phyloP scores from a whole-genome alignment of 495 filamentous ascomycete genomes.

The Podospora conica region DNA sequence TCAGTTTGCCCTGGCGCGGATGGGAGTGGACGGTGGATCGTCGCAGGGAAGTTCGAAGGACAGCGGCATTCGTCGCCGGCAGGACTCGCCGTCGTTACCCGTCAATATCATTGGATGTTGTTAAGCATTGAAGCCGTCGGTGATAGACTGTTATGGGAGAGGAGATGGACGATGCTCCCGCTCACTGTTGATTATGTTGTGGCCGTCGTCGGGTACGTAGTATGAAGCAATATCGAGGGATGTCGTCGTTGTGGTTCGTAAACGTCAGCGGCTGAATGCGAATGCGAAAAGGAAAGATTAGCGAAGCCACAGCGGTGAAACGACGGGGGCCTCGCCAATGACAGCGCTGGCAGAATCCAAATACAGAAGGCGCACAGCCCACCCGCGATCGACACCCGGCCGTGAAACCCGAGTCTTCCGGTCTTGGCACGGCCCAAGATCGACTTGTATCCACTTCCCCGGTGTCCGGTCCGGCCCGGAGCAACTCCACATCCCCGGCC shows the following conservation, averaged over 20 bases:
- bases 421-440: neutral
- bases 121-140: neutral
- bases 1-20: neutral
- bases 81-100: neutral
- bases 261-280: neutral
- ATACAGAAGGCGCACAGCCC: neutral
- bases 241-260: neutral
- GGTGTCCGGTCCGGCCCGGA: neutral
- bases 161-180: too few species aligned
- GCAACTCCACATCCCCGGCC: neutral
- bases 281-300: neutral
- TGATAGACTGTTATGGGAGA: too few species aligned
- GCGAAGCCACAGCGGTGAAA: neutral
- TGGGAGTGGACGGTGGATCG: neutral
- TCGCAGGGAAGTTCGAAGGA: neutral
- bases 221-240: neutral
- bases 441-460: neutral
- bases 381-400: too few species aligned
- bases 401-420: too few species aligned
- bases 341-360: neutral
- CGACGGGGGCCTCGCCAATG: neutral
- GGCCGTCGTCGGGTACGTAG: neutral
- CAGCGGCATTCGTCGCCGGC: neutral
- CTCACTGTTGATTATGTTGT: neutral
- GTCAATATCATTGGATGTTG: neutral